Evolutionary conservation across 176 grass and related monocot genomes (phyloP), one percentile per base, ranked within the genome.

Genomic region (Phoenix roebelenii): DNA sequence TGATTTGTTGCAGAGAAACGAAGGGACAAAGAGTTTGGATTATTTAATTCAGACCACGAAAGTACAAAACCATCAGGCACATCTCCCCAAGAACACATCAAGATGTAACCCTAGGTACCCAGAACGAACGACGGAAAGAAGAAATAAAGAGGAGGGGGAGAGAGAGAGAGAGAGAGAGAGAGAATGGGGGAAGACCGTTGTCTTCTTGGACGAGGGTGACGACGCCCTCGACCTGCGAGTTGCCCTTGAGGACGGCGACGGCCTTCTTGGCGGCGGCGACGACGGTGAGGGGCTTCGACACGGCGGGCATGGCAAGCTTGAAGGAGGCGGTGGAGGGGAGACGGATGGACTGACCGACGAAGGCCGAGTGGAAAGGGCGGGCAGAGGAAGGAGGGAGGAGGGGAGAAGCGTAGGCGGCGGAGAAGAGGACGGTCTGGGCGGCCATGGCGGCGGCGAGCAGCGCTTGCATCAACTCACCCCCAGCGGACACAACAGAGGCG

Each of bases 191-290:
- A 63, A 59, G 59, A 97, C 87, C 84, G 10, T 81, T 73, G 7
- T 89, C 79, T 9, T 92, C 87, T 74, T 98, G 93, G 25, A 65
- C 58, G 23, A 98, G 87, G 10, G 84, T 85, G 78, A 98, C 84
- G 30, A 92, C 79, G 19, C 87, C 93, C 70, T 98, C 84, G 22
- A 92, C 87, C 76, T 67, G 4, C 54, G 93, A 89, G n/a, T 57
- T 79, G 10, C 87, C 93, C 87, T 98, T 98, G 66, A 92, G 84
- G 22, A 92, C 84, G 23, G 84, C 93, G 23, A 98, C 84, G 55
- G 81, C 87, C 76, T 88, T 98, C 79, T 92, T 97, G 57, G 76
- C 18, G 28, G 84, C 78, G 63, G 85, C 92, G 44, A 70, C 83
- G 50, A 85, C 50, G 61, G 64, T 76, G 52, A 79, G 74, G 32